Evolutionary conservation across 768 basidiomycete species (phyloP).

Genomic region (Phaffia tasmanica): DNA sequence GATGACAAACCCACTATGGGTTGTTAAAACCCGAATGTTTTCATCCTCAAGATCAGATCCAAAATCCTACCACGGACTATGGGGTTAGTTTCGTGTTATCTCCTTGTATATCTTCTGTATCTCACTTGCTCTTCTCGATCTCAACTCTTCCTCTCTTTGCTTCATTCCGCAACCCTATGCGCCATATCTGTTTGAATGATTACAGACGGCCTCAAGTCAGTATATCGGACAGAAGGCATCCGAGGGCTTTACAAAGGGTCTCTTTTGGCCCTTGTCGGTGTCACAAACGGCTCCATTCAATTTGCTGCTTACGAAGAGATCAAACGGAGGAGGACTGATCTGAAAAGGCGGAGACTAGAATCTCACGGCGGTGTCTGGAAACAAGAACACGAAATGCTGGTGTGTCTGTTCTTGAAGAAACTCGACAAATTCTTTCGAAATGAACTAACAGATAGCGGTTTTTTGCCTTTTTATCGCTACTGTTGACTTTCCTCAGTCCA

Average conservation of each 20-base stretch:
- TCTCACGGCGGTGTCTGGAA: conserved; percentile 56
- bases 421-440: too few species aligned
- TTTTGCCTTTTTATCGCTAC: not conserved
- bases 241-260: conserved; percentile 79
- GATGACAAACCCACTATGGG: conserved; percentile 95
- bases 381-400: conserved; percentile 70
- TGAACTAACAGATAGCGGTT: not conserved
- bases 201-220: conserved; percentile 59
- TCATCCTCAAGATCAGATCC: conserved; percentile 60
- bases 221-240: conserved; percentile 62
- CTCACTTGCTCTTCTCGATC: conserved; percentile 1
- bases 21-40: conserved; percentile 94
- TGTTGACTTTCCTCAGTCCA: conserved; percentile 58
- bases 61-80: conserved; percentile 64
- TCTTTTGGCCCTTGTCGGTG: conserved; percentile 74
- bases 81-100: conserved; percentile 47
- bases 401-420: conserved; percentile 40
- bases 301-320: conserved; percentile 95
- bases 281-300: conserved; percentile 87
- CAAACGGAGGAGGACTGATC: conserved; percentile 70
- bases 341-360: conserved; percentile 53
- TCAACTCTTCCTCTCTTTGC: not conserved
- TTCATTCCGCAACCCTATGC: not conserved
- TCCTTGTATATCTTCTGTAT: not conserved
- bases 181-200: not conserved